Evolutionary conservation across 129 eudicot species (phyloP).

Genomic region (Smallanthus sonchifolius): DNA sequence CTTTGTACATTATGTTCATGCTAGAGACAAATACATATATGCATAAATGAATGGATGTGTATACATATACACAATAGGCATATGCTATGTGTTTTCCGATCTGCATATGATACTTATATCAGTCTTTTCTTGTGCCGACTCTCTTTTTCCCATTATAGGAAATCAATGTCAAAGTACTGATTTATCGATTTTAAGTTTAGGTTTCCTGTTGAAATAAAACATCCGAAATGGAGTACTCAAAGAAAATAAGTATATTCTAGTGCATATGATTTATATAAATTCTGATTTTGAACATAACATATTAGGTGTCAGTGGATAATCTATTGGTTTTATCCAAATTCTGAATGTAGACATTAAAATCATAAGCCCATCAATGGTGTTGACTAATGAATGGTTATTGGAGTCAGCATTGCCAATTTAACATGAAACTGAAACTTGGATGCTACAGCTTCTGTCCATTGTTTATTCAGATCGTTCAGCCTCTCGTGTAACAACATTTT

Average conservation of each 20-base stretch:
- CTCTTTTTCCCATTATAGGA: neutral
- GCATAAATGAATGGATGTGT: neutral
- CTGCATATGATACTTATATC: neutral
- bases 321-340: neutral
- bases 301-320: neutral
- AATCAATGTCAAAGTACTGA: neutral
- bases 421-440: conserved; percentile 8
- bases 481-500: neutral
- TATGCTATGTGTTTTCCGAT: neutral
- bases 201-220: neutral
- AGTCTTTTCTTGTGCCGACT: conserved; percentile 3
- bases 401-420: neutral
- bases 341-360: neutral
- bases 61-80: neutral
- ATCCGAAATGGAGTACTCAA: neutral
- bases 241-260: neutral
- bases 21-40: neutral
- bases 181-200: neutral
- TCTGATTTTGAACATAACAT: neutral
- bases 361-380: neutral
- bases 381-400: neutral
- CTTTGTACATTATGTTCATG: conserved; percentile 11
- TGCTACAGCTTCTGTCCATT: neutral
- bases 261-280: neutral
- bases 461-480: conserved; percentile 1